These are phyloP conservation scores for Mycena citricolor DNA, from an alignment of 1,284 basidiomycete genomes.

Conservation along the genomic window DNA sequence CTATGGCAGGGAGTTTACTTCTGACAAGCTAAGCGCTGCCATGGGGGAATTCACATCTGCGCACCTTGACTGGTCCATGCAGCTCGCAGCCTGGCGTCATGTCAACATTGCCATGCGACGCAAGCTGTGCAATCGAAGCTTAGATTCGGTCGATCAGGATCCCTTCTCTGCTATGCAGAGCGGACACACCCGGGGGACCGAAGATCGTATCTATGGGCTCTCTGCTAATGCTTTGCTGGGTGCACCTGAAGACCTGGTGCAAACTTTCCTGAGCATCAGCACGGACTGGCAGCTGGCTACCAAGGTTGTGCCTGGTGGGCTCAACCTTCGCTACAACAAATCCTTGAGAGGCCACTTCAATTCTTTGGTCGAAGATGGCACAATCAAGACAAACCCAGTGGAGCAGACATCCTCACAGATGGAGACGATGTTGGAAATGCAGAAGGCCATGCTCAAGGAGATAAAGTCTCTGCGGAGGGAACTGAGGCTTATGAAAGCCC, in stretches of 20 bases:
- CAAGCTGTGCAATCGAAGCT: constrained; percentile 15
- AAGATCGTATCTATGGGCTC: constrained; percentile 30
- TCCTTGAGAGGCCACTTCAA: constrained; percentile 2
- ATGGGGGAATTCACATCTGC: constrained; percentile 14
- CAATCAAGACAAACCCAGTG: not conserved
- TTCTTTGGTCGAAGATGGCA: not conserved
- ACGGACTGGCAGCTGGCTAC: constrained; percentile 27
- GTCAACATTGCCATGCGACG: constrained; percentile 28
- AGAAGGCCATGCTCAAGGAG: too few relatives aligned
- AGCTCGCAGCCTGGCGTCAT: constrained; percentile 28
- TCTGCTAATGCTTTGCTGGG: constrained; percentile 25
- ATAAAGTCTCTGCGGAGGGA: too few relatives aligned
- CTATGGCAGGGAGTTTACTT: constrained; percentile 24
- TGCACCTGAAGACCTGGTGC: constrained; percentile 29
- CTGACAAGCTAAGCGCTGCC: constrained; percentile 19
- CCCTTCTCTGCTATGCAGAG: constrained; percentile 24
- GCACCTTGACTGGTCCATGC: constrained; percentile 16
- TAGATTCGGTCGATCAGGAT: constrained; percentile 12
- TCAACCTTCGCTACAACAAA: constrained; percentile 16
- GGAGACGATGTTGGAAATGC: too few relatives aligned
- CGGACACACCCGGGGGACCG: constrained; percentile 27
- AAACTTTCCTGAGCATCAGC: constrained; percentile 29
- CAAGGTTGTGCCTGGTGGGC: constrained; percentile 27
- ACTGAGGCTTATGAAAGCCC: too few relatives aligned
- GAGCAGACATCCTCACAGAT: too few relatives aligned